These are phyloP conservation scores for Austroboletus rostrupii DNA, from an alignment of 1,284 basidiomycete genomes.

Conservation along the genomic window DNA sequence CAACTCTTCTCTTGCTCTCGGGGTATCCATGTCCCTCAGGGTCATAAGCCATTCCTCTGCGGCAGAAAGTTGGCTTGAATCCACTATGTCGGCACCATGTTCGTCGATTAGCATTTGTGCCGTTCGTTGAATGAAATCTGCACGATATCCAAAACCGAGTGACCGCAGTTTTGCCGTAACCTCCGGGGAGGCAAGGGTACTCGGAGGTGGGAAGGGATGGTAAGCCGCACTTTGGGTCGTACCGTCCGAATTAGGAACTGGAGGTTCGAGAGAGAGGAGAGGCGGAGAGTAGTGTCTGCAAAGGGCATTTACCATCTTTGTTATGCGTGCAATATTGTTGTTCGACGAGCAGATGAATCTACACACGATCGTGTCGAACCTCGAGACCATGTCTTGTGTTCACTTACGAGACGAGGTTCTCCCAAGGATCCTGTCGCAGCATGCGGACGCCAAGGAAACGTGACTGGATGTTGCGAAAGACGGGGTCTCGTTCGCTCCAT, in stretches of 20 bases:
- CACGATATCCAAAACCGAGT: slow-evolving; percentile 95
- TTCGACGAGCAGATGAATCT: slow-evolving; percentile 99
- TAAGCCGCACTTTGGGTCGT: slow-evolving; percentile 41
- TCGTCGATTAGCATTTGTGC: slow-evolving; percentile 73
- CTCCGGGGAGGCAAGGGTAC: slow-evolving; percentile 56
- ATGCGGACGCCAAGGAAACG: slow-evolving; percentile 71
- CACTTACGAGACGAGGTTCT: slow-evolving; percentile 86
- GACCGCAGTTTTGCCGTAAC: slow-evolving; percentile 68
- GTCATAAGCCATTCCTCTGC: slow-evolving; percentile 59
- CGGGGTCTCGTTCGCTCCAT: slow-evolving; percentile 75
- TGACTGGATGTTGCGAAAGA: slow-evolving; percentile 64
- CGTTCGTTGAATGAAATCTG: slow-evolving; percentile 83
- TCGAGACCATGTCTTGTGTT: slow-evolving; percentile 3
- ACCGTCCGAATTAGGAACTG: slow-evolving; percentile 30
- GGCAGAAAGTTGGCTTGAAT: slow-evolving; percentile 25
- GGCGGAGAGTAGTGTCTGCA: slow-evolving; percentile 69
- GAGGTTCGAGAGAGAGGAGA: slow-evolving; percentile 50
- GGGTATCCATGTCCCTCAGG: slow-evolving; percentile 52
- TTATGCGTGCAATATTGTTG: slow-evolving; percentile 92
- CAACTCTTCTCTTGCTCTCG: slow-evolving; percentile 68
- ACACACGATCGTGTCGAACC: slow-evolving; percentile 10
- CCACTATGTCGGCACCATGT: slow-evolving; percentile 33
- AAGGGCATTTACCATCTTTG: slow-evolving; percentile 80
- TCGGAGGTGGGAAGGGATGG: slow-evolving; percentile 84
- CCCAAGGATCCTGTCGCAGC: slow-evolving; percentile 93